Base-by-base conservation (phyloP, 306 rosid species). In the Vicia faba region DNA sequence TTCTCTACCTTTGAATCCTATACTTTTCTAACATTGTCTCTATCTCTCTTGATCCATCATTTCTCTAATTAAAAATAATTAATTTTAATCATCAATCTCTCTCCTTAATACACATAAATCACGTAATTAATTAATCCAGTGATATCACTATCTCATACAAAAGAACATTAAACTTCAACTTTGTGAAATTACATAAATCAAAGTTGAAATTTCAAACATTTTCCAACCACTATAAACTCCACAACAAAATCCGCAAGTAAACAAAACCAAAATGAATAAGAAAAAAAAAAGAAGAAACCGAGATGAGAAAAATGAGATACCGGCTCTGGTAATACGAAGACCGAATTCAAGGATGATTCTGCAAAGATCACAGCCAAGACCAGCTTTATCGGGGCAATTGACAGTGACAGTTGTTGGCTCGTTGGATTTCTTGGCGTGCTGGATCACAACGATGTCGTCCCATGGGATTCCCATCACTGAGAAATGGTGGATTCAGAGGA, bases 361-460 rank as follows among this genome's bases (percentile, higher is more conserved):
- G 74, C 85, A 88, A 43, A 91, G 88, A 80, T 91, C 97, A 68
- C 95, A 91, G 4, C 96, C 92, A 5, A 91, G 89, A 4, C 97
- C 96, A 50, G 96, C 87, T 69, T 88, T 78, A 70, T 91, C 92
- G 5, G 97, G 97, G 51, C 97, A 91, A 64, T 86, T 91, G 54
- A 91, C 82, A 1, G 97, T 91, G 26, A 88, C 77, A 61, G 88
- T 70, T 48, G 65, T 60, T 19, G 92, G 84, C 12, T 88, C 91
- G 33, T 62, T 70, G 14, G 68, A 2, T 25, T 31, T 45, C 70
- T 81, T 81, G 2, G 82, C 85, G 6, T 11, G 80, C 76, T 78
- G 77, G 61, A 91, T 83, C 72, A 82, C 74, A 25, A 91, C 89
- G 72, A 76, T 69, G 71, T 91, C 96, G 64, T 88, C 96, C 74